Evolutionary conservation across 306 rosid genomes (phyloP), one percentile per base, ranked within the genome.

Genomic region (Crotalaria pallida): DNA sequence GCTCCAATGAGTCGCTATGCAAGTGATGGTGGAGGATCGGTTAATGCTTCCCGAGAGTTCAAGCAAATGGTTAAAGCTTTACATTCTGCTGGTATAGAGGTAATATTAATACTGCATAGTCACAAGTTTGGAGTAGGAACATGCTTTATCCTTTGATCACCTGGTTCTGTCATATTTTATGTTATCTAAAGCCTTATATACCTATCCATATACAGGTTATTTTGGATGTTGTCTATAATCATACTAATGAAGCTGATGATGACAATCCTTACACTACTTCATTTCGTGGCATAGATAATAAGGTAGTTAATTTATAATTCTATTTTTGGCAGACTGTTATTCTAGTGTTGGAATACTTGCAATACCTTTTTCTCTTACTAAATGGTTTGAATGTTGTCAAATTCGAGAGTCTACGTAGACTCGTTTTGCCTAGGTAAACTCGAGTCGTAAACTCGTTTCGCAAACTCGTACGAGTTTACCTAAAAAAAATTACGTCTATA

Each of bases 1-100:
- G 83, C 99, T 53, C 99, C 99, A 26, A 91, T 90, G 97, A 90
- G 92, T 79, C 97, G 99, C 79, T 94, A 94, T 81, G 91, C 96
- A 22, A 90, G 97, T 87, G 87, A 86, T 77, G 97, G 99, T 53
- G 97, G 97, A 72, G 97, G 98, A 71, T 85, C 99, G 29, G 58
- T 86, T 75, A 90, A 81, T 74, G 97, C 99, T 78, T 87, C 96
- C 26, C 78, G 27, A 69, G 99, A 91, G 83, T 88, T 94, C 57
- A 94, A 91, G 81, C 82, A 85, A 83, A 91, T 94, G 99, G 95
- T 94, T 69, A 94, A 87, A 83, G 92, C 97, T 77, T 79, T 94
- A 73, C 99, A 94, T 79, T 83, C 81, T 81, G 90, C 92, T 86
- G 96, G 97, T 58, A 90, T 91, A 78, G 99, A 94, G 97, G 99